Percentiles rank a stretch among this genome's conserved stretches.
Conservation (phyloP, 495 filamentous ascomycete species). For the Pyrenula massariospora region DNA sequence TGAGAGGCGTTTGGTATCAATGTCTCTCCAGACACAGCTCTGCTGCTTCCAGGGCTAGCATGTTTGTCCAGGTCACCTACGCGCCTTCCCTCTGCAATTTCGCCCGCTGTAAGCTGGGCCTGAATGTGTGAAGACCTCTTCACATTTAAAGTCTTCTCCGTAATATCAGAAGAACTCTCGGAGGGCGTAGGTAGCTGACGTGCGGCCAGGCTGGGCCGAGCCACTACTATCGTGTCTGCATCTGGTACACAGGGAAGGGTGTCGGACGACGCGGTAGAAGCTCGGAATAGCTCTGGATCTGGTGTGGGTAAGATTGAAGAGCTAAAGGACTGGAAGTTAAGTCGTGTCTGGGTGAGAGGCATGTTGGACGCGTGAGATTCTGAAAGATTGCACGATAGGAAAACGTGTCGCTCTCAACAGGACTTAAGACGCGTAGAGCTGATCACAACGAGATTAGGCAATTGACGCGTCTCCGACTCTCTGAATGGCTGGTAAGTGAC, state of each 20-base stretch:
- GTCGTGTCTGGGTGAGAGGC: neutral
- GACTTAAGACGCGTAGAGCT: neutral
- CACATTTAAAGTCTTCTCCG: neutral
- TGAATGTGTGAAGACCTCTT: neutral
- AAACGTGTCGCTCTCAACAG: no score
- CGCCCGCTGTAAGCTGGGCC: neutral
- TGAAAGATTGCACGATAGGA: no score
- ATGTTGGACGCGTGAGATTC: neutral
- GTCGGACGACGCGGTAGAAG: neutral
- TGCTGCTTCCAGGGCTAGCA: slow-evolving; percentile 12
- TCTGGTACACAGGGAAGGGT: neutral
- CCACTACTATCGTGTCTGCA: neutral
- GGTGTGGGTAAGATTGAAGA: neutral
- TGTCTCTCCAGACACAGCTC: slow-evolving; percentile 29
- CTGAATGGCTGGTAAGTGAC: no score
- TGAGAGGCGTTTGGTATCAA: slow-evolving; percentile 23
- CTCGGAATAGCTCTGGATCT: neutral
- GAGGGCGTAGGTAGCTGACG: neutral
- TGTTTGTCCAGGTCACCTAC: neutral
- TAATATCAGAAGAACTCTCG: neutral
- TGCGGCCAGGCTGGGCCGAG: neutral
- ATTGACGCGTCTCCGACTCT: neutral
- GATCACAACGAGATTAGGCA: neutral
- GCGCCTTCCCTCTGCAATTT: neutral
- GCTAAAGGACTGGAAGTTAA: neutral